phyloP scores from a whole-genome alignment of 2,329 filamentous ascomycete species.

The Trichoderma breve region DNA sequence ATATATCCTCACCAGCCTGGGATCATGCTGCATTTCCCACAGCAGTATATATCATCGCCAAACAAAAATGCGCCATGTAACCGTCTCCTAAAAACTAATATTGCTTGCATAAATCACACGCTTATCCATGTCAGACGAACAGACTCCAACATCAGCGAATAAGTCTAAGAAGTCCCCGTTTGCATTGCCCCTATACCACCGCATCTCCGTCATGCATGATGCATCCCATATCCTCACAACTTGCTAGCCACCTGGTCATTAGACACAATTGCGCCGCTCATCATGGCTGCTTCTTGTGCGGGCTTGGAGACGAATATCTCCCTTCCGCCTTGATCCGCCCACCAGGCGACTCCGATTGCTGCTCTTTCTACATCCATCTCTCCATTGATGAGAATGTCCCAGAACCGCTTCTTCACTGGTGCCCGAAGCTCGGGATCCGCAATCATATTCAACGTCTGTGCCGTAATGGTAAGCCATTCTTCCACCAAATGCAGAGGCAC shows the following conservation, averaged over 20 bases:
- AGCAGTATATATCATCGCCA: constrained; percentile 12
- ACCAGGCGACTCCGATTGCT: constrained; percentile 79
- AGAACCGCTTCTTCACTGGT: constrained; percentile 68
- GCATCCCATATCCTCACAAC: neutral
- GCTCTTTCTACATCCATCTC: constrained; percentile 88
- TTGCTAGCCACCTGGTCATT: constrained; percentile 33
- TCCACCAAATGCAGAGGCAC: constrained; percentile 68
- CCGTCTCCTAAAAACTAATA: neutral
- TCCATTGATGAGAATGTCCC: constrained; percentile 74
- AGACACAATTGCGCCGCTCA: constrained; percentile 53
- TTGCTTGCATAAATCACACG: neutral
- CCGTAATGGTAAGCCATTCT: constrained; percentile 76
- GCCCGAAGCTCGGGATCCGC: constrained; percentile 60
- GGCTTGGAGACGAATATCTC: constrained; percentile 45
- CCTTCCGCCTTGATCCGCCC: constrained; percentile 62
- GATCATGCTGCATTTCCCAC: neutral
- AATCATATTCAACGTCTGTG: constrained; percentile 64
- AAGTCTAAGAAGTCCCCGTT: neutral
- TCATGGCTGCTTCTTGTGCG: constrained; percentile 37
- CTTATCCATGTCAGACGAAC: neutral
- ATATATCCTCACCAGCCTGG: neutral
- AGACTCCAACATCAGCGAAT: neutral
- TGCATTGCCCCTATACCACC: neutral
- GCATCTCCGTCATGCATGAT: neutral
- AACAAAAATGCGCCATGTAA: neutral